Evolutionary conservation across 2,329 filamentous ascomycete species (phyloP).

Genomic region (Epichloe gansuensis): DNA sequence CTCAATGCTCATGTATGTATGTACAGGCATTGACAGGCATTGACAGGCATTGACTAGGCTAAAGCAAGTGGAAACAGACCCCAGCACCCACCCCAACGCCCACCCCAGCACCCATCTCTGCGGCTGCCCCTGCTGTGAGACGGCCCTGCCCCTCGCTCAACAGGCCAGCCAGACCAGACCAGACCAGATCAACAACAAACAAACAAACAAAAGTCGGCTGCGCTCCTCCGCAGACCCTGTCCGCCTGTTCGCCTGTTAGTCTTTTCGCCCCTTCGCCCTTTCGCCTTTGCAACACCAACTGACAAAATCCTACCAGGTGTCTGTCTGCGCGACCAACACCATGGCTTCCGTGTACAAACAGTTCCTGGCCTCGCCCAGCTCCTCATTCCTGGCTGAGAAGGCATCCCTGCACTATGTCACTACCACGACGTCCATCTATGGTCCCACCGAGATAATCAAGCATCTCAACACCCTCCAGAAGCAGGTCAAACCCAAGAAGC

Average conservation of each 20-base stretch:
- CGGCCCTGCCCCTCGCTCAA: background rate
- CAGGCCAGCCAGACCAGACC: background rate
- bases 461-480: constrained; percentile 62
- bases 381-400: constrained; percentile 49
- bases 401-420: constrained; percentile 80
- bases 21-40: background rate
- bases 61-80: background rate
- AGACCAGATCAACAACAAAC: background rate
- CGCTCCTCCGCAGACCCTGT: background rate
- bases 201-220: background rate
- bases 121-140: background rate
- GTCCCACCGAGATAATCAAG: constrained; percentile 66
- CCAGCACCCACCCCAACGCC: background rate
- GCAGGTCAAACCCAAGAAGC: constrained; percentile 70
- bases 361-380: constrained; percentile 57
- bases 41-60: background rate
- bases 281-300: background rate
- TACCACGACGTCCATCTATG: constrained; percentile 63
- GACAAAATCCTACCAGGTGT: background rate
- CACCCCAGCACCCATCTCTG: background rate
- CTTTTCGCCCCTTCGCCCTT: background rate
- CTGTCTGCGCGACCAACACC: constrained; percentile 7
- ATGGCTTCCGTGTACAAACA: constrained; percentile 51
- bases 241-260: no score
- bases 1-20: no score